Base-by-base conservation (phyloP, 2,329 filamentous ascomycete genomes). In the Scedosporium apiospermum region DNA sequence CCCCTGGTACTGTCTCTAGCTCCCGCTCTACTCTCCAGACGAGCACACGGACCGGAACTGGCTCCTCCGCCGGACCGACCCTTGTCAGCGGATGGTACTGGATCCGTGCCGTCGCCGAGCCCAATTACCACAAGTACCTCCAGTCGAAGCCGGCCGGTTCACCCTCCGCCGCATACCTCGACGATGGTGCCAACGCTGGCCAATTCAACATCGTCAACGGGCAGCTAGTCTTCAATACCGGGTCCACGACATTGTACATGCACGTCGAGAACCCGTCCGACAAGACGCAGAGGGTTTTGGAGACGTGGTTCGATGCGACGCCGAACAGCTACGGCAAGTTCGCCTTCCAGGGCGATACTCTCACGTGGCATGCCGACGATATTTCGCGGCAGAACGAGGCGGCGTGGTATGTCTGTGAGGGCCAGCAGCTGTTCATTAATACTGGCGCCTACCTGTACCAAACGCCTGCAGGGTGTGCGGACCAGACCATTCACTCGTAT, bases 401-500 rank as follows among this genome's bases (percentile, higher is more conserved):
- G 21, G 83, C 84, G 1, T 87, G 83, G 82, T 78, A 84, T 65
- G 83, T 86, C 61, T 87, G 82, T 65, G 73, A 72, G 57, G 73
- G 75, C 5, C 78, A 82, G 71, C 69, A 68, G 57, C 66, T 86
- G 65, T 85, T 81, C 67, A 77, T 86, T 67, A 86, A 86, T 67
- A 76, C 85, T 62, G 83, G 84, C 0, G 81, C 80, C 14, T 86
- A 86, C 68, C 72, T 73, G 27, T 86, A 85, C 68, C 73, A 81
- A 71, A 86, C 83, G 10, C 83, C 83, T 0, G 70, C 72, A 3
- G 83, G 83, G 3, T 86, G 83, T 72, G 75, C 76, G 34, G 83
- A 87, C 73, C 78, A 86, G 72, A 86, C 82, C n/a, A 58, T 58
- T 12, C 55, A 58, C 6, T 58, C 55, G 14, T 58, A 58, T 7